Base-by-base conservation (phyloP, 2,329 filamentous ascomycete genomes). In the Fusarium floridanum region DNA sequence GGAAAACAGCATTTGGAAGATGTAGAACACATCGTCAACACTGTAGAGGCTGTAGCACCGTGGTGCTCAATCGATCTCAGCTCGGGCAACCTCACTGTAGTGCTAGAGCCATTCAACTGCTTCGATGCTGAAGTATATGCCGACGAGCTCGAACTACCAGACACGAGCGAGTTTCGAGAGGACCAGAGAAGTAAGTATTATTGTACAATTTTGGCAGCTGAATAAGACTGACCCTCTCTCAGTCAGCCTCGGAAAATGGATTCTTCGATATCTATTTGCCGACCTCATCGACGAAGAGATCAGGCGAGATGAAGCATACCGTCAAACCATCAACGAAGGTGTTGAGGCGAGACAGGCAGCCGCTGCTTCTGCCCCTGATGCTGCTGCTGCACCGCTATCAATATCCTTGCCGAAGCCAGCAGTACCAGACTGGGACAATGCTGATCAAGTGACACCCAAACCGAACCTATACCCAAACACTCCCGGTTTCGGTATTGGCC, bases 111-210 rank as follows among this genome's bases (percentile, higher is more conserved):
- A 45, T 97, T 97, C 79, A 97, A 97, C 77, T 98, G 95, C 81
- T 99, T 99, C 77, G 97, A 99, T 83, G 97, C 95, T 17, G 97
- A 99, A 80, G 93, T 98, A 83, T 99, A 99, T 81, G 96, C 95
- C 1, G 97, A 99, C 81, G 95, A 98, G 83, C 85, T 97, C 39
- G 87, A 91, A 45, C 77, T 96, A 64, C 89, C 93, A 12, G 92
- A 95, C 72, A 86, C 90, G n/a, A 86, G 93, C 20, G 92, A 95
- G 14, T 98, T 98, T 80, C 88, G 93, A 67, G 96, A 98, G 78
- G 97, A 99, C 78, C 96, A 98, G 84, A 91, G 97, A 85, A 97
- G 94, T 96, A 88, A 80, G 91, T 82, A 11, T 34, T 34, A 41
- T 14, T 11, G 14, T 8, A 20, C n/a, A 14, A 6, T 37, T 20